Evolutionary conservation across 441 rosid species (phyloP).

Genomic region (Populus hybrid): DNA sequence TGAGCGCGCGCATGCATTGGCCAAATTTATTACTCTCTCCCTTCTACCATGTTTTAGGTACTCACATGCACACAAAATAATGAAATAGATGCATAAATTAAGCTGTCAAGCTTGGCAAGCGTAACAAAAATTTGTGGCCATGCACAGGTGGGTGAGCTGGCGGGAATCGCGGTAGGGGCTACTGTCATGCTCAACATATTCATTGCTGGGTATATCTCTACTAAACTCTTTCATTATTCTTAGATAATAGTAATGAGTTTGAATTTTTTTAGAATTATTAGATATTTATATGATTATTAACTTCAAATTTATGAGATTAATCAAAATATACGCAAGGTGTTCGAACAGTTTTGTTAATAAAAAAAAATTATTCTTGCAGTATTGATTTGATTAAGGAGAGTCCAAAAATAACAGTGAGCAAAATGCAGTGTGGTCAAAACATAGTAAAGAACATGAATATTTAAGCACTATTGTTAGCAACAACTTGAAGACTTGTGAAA

Average conservation of each 20-base stretch:
- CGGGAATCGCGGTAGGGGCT: conserved; percentile 94
- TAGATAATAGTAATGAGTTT: no score
- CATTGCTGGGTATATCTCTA: conserved; percentile 63
- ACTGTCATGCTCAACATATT: conserved; percentile 89
- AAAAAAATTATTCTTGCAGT: no score
- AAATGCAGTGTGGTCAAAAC: not conserved
- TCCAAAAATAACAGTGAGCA: not conserved
- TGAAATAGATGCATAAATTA: not conserved
- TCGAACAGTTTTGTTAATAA: no score
- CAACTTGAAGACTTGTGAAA: no score
- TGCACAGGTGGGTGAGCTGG: conserved; percentile 85
- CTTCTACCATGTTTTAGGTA: not conserved
- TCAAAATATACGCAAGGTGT: no score
- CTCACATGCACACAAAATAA: not conserved
- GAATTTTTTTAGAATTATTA: no score
- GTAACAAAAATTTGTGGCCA: not conserved
- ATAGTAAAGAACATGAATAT: not conserved
- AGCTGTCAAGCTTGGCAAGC: conserved; percentile 10
- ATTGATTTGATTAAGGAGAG: not conserved
- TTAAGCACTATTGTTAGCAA: not conserved
- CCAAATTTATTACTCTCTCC: not conserved
- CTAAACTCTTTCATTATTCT: not conserved
- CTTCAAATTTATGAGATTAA: no score
- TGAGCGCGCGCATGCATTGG: no score
- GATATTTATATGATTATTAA: no score